Percentiles rank a stretch among this genome's conserved stretches.
phyloP scores from a whole-genome alignment of 2,329 filamentous ascomycete species.

The Fusarium setosum region DNA sequence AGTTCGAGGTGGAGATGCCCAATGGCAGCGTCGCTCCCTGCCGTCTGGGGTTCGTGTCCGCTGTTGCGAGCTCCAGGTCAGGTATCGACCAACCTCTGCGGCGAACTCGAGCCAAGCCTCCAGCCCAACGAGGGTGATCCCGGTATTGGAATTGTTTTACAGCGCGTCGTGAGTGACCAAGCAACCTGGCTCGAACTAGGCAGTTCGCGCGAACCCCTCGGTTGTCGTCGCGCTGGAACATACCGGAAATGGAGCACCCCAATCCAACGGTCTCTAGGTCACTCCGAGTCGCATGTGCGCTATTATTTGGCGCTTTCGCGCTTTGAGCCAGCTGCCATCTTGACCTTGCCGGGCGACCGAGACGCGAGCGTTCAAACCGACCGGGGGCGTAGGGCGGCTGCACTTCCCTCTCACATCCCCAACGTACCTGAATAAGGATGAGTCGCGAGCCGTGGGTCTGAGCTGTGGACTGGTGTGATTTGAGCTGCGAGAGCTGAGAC shows the following conservation, averaged over 20 bases:
- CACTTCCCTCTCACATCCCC: slow-evolving; percentile 17
- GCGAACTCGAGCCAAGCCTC: slow-evolving; percentile 22
- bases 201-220: slow-evolving; percentile 42
- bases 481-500: slow-evolving; percentile 18
- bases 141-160: slow-evolving; percentile 24
- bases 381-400: slow-evolving; percentile 25
- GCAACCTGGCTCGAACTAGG: slow-evolving; percentile 41
- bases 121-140: slow-evolving; percentile 24
- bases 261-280: slow-evolving; percentile 22
- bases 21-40: slow-evolving; percentile 9
- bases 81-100: slow-evolving; percentile 12
- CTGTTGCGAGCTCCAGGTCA: slow-evolving; percentile 12
- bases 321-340: slow-evolving; percentile 19
- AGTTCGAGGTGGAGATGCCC: slow-evolving; percentile 4
- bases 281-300: slow-evolving; percentile 29
- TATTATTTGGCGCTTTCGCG: slow-evolving; percentile 32
- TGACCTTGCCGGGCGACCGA: slow-evolving; percentile 31
- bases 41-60: slow-evolving; percentile 1
- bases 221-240: slow-evolving; percentile 30
- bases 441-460: slow-evolving; percentile 9
- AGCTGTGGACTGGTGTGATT: slow-evolving; percentile 16
- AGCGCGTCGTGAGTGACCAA: slow-evolving; percentile 35
- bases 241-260: slow-evolving; percentile 13
- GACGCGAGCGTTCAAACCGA: slow-evolving; percentile 16
- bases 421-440: slow-evolving; percentile 28